Conservation (phyloP, 2,329 filamentous ascomycete species). For the Paraconiothyrium brasiliense region DNA sequence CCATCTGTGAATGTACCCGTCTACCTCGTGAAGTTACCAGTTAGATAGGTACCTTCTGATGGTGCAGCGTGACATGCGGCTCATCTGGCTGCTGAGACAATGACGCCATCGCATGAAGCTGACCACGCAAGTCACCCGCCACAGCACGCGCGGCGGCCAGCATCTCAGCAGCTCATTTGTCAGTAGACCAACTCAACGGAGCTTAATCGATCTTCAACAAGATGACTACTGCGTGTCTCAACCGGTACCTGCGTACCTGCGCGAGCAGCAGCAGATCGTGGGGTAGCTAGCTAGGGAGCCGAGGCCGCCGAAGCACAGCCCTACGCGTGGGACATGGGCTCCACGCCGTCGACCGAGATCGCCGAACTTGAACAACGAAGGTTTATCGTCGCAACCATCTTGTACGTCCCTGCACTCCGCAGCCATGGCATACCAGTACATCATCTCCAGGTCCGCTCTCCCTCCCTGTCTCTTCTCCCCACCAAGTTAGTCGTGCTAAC, state of each 20-base stretch:
- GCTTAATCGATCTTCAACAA: neutral
- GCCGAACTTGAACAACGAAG: too few relatives aligned
- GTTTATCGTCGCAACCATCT: neutral
- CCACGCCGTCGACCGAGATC: too few relatives aligned
- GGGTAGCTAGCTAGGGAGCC: neutral
- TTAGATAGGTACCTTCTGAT: constrained; percentile 16
- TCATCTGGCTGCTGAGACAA: constrained; percentile 38
- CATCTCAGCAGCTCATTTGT: neutral
- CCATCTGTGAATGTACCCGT: neutral
- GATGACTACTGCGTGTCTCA: neutral
- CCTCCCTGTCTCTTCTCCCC: constrained; percentile 9
- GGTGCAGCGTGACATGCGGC: constrained; percentile 43
- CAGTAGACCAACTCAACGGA: neutral
- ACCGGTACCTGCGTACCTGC: neutral
- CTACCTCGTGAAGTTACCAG: constrained; percentile 22
- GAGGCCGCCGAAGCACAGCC: neutral
- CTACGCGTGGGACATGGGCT: neutral
- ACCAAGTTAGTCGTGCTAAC: constrained; percentile 1
- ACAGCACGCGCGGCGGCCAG: neutral
- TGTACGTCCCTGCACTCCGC: neutral
- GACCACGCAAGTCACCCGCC: constrained; percentile 23
- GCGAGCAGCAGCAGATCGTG: constrained; percentile 1
- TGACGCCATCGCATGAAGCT: constrained; percentile 43
- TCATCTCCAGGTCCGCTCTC: constrained; percentile 55
- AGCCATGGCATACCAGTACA: constrained; percentile 50